Base-by-base conservation (phyloP, 1,139 yeast species). In the Lodderomyces parapsilosis region DNA sequence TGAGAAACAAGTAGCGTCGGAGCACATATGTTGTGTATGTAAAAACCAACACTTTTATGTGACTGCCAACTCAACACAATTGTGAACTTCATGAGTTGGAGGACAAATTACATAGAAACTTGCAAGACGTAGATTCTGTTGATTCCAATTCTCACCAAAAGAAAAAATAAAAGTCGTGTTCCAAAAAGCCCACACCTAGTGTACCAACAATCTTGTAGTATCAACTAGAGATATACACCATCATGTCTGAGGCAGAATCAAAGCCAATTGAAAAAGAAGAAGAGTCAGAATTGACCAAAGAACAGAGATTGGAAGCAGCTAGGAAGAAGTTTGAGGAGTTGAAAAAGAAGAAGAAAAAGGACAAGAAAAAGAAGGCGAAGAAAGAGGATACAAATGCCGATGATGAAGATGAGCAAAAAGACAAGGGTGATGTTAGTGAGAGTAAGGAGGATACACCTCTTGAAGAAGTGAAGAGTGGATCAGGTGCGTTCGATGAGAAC, bases 291-390 rank as follows among this genome's bases (percentile, higher is more conserved):
- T 58, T 66, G 47, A 56, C 59, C 40, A 76, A 78, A 49, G 82
- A 78, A 46, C 83, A 79, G 54, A 72, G 80, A 58, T 65, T 83
- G 41, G 86, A 81, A 48, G 81, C 81, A 1, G 88, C 88, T 11
- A 73, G 81, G 54, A 80, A 80, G 64, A 75, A 78, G 58, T 79
- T 74, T 52, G 86, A 81, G 48, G 83, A 80, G 50, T 63, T 81
- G 68, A 81, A 82, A 69, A 79, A 77, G 66, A 76, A 78, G 60
- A 77, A 77, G 59, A 77, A 76, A 60, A 69, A 70, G 65, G 59
- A 60, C 51, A 67, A 65, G 59, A 57, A 55, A 48, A 57, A 56
- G 50, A 18, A 19, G 8, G 10, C 36, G 13, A 45, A 43, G 22
- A 57, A 51, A 19, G 53, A 45, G 18, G 51, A 49, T 18, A 43